These are phyloP conservation scores for Mycena kentingensis DNA, from an alignment of 768 basidiomycete species.

Conservation along the genomic window DNA sequence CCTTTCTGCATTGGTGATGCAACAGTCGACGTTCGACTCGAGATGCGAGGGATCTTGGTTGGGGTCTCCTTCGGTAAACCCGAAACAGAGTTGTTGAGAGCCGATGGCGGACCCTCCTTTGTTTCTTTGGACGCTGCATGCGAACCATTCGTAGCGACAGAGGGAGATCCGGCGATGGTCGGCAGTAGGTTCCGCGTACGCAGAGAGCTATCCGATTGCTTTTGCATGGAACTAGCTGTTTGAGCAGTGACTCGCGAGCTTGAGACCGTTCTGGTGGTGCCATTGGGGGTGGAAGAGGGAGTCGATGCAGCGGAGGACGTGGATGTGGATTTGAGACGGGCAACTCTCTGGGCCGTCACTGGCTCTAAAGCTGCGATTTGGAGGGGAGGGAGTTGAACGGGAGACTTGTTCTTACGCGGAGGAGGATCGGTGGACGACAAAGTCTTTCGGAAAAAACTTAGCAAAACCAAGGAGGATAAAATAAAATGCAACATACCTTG, in stretches of 20 bases:
- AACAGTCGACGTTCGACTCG: conserved; percentile 77
- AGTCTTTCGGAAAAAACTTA: conserved; percentile 53
- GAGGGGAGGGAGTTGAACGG: conserved; percentile 83
- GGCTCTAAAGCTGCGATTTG: conserved; percentile 85
- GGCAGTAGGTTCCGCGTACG: conserved; percentile 77
- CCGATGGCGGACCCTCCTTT: conserved; percentile 58
- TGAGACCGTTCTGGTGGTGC: conserved; percentile 45
- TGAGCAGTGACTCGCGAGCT: conserved; percentile 75
- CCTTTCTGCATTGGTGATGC: conserved; percentile 71
- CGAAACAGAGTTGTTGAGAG: conserved; percentile 52
- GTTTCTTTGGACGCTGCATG: conserved; percentile 52
- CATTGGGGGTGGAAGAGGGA: conserved; percentile 38
- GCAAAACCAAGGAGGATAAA: conserved; percentile 9
- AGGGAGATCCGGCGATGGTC: conserved; percentile 93
- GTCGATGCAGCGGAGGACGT: conserved; percentile 49
- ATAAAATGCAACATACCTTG: conserved; percentile 59
- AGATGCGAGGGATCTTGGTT: conserved; percentile 91
- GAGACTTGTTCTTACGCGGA: conserved; percentile 62
- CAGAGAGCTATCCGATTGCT: conserved; percentile 81
- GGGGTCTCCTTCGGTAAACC: conserved; percentile 78
- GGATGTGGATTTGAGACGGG: conserved; percentile 67
- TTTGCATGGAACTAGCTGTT: conserved; percentile 85
- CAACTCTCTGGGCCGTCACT: conserved; percentile 81
- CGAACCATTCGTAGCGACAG: conserved; percentile 65
- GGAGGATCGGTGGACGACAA: conserved; percentile 75